Conservation (phyloP, 306 rosid genomes). For the cucumber (Cucumis sativus) region Cucumber_9930_V3 NC_026661.2:15814001-15814500, state of each 20-base stretch:
- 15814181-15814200: constrained; percentile 52
- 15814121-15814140: background rate
- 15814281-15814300: constrained; percentile 99
- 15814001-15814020: background rate
- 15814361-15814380: constrained; percentile 64
- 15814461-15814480: background rate
- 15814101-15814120: background rate
- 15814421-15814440: background rate
- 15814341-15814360: constrained; percentile 93
- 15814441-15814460: background rate
- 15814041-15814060: background rate
- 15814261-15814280: constrained; percentile 85
- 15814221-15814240: constrained; percentile 61
- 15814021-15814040: background rate
- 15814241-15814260: constrained; percentile 74
- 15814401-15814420: background rate
- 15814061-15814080: background rate
- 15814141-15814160: background rate
- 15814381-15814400: background rate
- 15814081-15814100: background rate
- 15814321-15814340: constrained; percentile 81
- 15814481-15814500: background rate
- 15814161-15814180: background rate
- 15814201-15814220: constrained; percentile 80
- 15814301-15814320: constrained; percentile 97